Evolutionary conservation across 2,329 filamentous ascomycete species (phyloP).

Genomic region (Pseudonectria foliicola): DNA sequence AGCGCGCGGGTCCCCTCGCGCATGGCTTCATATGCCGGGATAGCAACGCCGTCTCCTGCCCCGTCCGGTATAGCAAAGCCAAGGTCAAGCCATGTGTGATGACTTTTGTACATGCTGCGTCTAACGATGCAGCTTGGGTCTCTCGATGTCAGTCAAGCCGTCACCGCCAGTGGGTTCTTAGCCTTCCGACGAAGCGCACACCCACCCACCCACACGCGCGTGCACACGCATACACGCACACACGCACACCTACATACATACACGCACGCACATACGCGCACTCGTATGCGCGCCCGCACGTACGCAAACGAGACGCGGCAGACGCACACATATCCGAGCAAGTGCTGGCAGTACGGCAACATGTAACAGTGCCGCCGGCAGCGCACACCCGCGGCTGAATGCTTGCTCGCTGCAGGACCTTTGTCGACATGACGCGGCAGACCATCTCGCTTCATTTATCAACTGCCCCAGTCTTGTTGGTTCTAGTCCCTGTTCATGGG

Average conservation of each 20-base stretch:
- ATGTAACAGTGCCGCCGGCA: slow-evolving; percentile 10
- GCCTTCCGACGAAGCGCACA: too few species aligned
- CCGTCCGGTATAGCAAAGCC: slow-evolving; percentile 10
- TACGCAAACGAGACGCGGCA: too few species aligned
- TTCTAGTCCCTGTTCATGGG: slow-evolving; percentile 12
- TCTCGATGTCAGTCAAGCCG: too few species aligned
- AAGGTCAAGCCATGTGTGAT: slow-evolving; percentile 15
- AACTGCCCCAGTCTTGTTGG: neutral
- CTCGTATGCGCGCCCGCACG: too few species aligned
- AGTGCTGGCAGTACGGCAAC: slow-evolving; percentile 5
- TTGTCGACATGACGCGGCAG: slow-evolving; percentile 14
- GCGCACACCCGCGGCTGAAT: slow-evolving; percentile 10
- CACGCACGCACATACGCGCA: too few species aligned
- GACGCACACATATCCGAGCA: slow-evolving; percentile 1
- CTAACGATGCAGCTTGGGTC: slow-evolving; percentile 9
- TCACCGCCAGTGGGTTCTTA: too few species aligned
- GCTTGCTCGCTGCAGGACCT: slow-evolving; percentile 4
- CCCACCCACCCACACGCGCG: too few species aligned
- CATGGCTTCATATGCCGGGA: too few species aligned
- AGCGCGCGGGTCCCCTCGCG: too few species aligned
- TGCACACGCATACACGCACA: too few species aligned
- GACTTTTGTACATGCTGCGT: slow-evolving; percentile 12
- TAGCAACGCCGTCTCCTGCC: neutral
- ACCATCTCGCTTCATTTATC: slow-evolving; percentile 1
- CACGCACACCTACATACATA: too few species aligned